Base-by-base conservation (phyloP, 73 alveolate genomes). In the Paramecium tetraurelia region DNA sequence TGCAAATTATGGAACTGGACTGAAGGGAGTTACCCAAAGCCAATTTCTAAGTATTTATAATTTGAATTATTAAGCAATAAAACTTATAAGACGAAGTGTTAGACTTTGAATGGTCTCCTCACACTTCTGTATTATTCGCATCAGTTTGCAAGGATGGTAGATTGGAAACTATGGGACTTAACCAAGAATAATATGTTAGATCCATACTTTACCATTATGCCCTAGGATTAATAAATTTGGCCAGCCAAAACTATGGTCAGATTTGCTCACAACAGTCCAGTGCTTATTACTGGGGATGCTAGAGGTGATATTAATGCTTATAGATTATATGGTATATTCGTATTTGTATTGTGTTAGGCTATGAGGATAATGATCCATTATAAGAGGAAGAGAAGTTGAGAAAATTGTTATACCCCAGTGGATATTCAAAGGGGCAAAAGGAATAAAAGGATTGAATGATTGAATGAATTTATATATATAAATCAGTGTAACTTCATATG, bases 121-220 rank as follows among this genome's bases (percentile, higher is more conserved):
- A 96, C 92, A 95, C 99, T 18, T 96, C 99, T 58, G 95, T 99
- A 29, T 97, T 97, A 59, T 98, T 98, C 90, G 99, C 99, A 6
- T 94, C 96, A 58, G 99, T 98, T 27, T 98, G 99, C 11, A 97
- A 98, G 83, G 99, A 98, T 86, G 99, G 99, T 1, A 94, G 99
- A 96, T 92, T 98, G 50, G 99, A 98, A 98, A 92, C 88, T 98
- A 29, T 98, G 99, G 99, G 99, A 98, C 92, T 95, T 98, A 36
- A 92, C 96, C 9, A 95, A 95, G 87, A 96, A 96, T 93, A 97
- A 97, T 58, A 96, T 95, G 90, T 86, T 95, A 10, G 97, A 95
- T 31, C 98, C 98, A 89, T 89, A 70, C 72, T 43, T 69, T n/a
- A 77, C 92, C 11, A 93, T 93, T 22, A 44, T 89, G n/a, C 93